A percentile compares a stretch with the other conserved stretches of the same genome.
These are phyloP conservation scores for Baorangia bicolor DNA, from an alignment of 768 basidiomycete genomes.

Conservation along the genomic window DNA sequence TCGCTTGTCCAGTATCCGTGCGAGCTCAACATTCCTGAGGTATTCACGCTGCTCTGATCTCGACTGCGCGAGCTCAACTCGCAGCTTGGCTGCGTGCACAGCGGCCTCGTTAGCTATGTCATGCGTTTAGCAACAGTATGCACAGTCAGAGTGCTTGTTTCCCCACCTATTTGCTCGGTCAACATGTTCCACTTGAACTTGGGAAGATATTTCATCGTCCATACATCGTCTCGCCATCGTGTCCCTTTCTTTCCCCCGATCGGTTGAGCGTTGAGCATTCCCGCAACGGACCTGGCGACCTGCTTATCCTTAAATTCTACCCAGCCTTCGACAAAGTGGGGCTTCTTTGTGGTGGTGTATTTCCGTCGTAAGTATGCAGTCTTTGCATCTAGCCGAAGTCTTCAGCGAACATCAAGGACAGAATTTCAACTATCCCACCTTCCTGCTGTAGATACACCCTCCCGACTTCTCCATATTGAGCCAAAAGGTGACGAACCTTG, in stretches of 20 bases:
- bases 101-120: conserved; percentile 87
- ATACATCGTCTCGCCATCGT: conserved; percentile 94
- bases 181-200: conserved; percentile 99
- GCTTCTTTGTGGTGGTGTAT: conserved; percentile 78
- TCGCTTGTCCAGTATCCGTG: conserved; percentile 82
- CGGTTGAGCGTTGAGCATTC: conserved; percentile 93
- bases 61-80: conserved; percentile 87
- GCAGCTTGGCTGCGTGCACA: conserved; percentile 82
- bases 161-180: conserved; percentile 95
- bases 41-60: conserved; percentile 89
- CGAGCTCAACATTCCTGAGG: conserved; percentile 90
- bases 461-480: conserved; percentile 84
- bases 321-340: conserved; percentile 96
- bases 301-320: conserved; percentile 96
- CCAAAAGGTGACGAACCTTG: conserved; percentile 94
- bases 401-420: not conserved
- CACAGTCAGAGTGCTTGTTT: not conserved
- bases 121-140: conserved; percentile 7
- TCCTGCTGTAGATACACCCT: conserved; percentile 92
- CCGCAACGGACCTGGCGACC: conserved; percentile 85
- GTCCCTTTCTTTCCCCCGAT: conserved; percentile 92
- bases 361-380: conserved; percentile 82
- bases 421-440: conserved; percentile 47
- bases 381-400: conserved; percentile 62
- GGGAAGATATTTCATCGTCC: conserved; percentile 99